Evolutionary conservation across 805 yeast genomes (phyloP).

Genomic region (Saccharomycopsis sp.): DNA sequence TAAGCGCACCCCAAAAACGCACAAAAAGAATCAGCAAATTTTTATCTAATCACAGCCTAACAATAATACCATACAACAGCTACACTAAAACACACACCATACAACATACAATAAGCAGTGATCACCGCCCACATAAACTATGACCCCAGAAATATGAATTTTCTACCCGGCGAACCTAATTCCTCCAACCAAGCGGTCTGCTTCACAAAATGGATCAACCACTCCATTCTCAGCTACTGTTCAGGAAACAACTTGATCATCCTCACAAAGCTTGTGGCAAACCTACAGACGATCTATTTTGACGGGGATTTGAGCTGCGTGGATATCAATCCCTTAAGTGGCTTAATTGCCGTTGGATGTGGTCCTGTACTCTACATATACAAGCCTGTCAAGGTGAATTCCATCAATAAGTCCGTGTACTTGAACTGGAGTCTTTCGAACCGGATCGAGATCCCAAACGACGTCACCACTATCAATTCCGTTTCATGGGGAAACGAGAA

Average conservation of each 20-base stretch:
- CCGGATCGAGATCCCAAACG: constrained; percentile 26
- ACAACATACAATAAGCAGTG: too few species aligned
- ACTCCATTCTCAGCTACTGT: constrained; percentile 46
- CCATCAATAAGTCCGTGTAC: constrained; percentile 26
- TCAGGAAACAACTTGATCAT: constrained; percentile 85
- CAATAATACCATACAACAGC: not conserved
- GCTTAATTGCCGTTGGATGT: constrained; percentile 49
- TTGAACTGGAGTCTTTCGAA: constrained; percentile 41
- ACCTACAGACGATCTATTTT: constrained; percentile 73
- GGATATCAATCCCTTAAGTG: constrained; percentile 55
- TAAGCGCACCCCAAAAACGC: not conserved
- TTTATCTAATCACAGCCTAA: too few species aligned
- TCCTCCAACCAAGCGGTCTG: constrained; percentile 13
- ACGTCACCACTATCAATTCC: constrained; percentile 34
- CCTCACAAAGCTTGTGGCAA: constrained; percentile 41
- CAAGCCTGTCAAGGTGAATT: constrained; percentile 38
- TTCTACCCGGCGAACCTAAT: constrained; percentile 22
- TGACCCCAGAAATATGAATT: constrained; percentile 12
- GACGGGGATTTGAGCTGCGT: constrained; percentile 61
- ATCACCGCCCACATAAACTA: not conserved
- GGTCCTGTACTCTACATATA: constrained; percentile 40
- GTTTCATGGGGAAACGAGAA: constrained; percentile 48
- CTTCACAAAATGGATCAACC: constrained; percentile 16
- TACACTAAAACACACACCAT: not conserved
- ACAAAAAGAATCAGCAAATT: not conserved